Evolutionary conservation across 106 monocot genomes (phyloP).

Genomic region (Triglochin maritima): DNA sequence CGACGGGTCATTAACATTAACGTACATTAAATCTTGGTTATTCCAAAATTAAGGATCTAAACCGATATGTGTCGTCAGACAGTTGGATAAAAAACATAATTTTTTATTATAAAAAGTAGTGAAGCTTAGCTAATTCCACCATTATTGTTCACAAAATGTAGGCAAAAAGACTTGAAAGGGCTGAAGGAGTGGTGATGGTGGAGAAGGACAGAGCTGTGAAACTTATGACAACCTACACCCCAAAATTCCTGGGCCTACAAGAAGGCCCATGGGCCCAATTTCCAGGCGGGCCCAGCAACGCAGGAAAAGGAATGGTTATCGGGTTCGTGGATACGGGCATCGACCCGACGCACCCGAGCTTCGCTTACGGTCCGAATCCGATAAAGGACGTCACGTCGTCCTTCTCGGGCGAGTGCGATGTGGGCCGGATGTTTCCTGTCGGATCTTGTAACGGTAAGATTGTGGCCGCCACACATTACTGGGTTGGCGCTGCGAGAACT

Average conservation of each 20-base stretch:
- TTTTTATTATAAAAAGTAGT: no score
- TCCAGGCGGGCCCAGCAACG: slow-evolving; percentile 7
- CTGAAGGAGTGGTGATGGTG: slow-evolving; percentile 24
- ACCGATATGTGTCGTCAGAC: no score
- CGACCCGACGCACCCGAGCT: slow-evolving; percentile 69
- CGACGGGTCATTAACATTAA: no score
- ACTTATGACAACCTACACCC: slow-evolving; percentile 71
- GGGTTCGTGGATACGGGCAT: slow-evolving; percentile 78
- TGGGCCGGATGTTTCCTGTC: slow-evolving; percentile 27
- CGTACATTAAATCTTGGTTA: neutral
- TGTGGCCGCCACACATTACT: slow-evolving; percentile 49
- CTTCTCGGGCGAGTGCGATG: slow-evolving; percentile 22
- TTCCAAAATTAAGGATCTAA: no score
- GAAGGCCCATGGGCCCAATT: slow-evolving; percentile 25
- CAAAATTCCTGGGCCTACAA: slow-evolving; percentile 39
- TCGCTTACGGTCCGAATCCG: slow-evolving; percentile 31
- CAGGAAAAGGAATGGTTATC: slow-evolving; percentile 62
- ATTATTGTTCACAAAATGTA: neutral
- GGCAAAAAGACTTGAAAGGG: slow-evolving; percentile 30
- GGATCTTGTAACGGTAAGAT: slow-evolving; percentile 91
- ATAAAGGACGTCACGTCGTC: no score
- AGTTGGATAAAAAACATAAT: no score
- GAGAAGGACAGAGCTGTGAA: slow-evolving; percentile 39
- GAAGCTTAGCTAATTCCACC: no score
- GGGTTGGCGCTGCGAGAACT: slow-evolving; percentile 30